Conservation (phyloP, 352 stramenopile genomes). For the Peronospora destructor region DNA sequence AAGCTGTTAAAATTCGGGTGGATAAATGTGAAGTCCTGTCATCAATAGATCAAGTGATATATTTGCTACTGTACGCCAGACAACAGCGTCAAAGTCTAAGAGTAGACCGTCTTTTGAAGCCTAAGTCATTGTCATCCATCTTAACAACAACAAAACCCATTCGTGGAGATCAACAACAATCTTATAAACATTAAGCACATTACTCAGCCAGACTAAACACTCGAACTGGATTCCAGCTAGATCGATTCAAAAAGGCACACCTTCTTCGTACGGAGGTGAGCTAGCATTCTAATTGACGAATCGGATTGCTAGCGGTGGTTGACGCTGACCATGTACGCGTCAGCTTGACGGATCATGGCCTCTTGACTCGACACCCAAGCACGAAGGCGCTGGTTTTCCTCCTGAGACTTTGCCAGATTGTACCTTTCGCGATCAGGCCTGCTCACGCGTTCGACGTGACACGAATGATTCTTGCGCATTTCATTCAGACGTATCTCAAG, state of each 20-base stretch:
- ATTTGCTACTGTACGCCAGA: too few species aligned
- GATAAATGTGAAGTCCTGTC: too few species aligned
- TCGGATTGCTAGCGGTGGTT: slow-evolving; percentile 6
- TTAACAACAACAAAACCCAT: too few species aligned
- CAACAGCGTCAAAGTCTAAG: too few species aligned
- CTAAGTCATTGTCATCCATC: too few species aligned
- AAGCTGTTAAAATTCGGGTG: too few species aligned
- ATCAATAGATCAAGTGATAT: too few species aligned
- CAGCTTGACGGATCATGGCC: slow-evolving; percentile 33
- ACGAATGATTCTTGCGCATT: slow-evolving; percentile 19
- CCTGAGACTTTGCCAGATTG: slow-evolving; percentile 26
- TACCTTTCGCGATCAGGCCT: slow-evolving; percentile 22
- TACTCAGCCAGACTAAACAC: slow-evolving; percentile 24
- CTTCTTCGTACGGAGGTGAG: too few species aligned
- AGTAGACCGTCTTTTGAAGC: too few species aligned
- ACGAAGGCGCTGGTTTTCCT: slow-evolving; percentile 43
- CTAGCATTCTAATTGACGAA: slow-evolving; percentile 5
- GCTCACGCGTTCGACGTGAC: slow-evolving; percentile 14
- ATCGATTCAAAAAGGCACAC: too few species aligned
- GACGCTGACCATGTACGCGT: slow-evolving; percentile 22
- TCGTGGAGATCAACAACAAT: slow-evolving; percentile 5
- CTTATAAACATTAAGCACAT: slow-evolving; percentile 25
- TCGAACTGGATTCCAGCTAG: slow-evolving; percentile 6
- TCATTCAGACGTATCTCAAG: slow-evolving; percentile 34
- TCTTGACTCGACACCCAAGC: slow-evolving; percentile 35